Percentiles rank a stretch among this genome's conserved stretches.
These are phyloP conservation scores for Tagetes patula DNA, from an alignment of 129 eudicot genomes.

Conservation along the genomic window DNA sequence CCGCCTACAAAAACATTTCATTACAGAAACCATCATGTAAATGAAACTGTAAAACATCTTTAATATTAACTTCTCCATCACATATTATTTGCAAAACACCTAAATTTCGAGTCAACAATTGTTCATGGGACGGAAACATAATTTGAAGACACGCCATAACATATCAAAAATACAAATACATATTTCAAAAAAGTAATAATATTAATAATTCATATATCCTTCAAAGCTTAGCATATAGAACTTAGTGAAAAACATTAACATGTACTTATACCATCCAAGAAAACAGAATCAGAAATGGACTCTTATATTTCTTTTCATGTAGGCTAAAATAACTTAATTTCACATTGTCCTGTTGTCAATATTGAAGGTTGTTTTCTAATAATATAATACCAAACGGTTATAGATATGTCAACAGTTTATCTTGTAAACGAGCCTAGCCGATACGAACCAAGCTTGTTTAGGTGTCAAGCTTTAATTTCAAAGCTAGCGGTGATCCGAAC, in stretches of 20 bases:
- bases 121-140: background rate
- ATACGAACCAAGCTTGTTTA: too few species aligned
- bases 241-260: background rate
- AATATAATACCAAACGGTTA: background rate
- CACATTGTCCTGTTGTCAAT: background rate
- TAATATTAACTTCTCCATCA: background rate
- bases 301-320: background rate
- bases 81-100: background rate
- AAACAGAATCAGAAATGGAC: background rate
- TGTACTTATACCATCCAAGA: background rate
- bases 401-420: too few species aligned
- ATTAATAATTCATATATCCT: too few species aligned
- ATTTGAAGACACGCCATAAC: background rate
- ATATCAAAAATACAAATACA: constrained; percentile 2
- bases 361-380: background rate
- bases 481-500: too few species aligned
- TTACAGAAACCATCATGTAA: background rate
- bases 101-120: too few species aligned
- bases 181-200: background rate
- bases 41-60: background rate
- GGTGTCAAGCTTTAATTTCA: too few species aligned
- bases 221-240: constrained; percentile 3
- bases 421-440: too few species aligned
- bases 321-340: background rate
- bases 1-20: constrained; percentile 49